Percentiles rank a stretch among this genome's conserved stretches.
Conservation (phyloP, 805 yeast species). For the Spathaspora arborariae region DNA sequence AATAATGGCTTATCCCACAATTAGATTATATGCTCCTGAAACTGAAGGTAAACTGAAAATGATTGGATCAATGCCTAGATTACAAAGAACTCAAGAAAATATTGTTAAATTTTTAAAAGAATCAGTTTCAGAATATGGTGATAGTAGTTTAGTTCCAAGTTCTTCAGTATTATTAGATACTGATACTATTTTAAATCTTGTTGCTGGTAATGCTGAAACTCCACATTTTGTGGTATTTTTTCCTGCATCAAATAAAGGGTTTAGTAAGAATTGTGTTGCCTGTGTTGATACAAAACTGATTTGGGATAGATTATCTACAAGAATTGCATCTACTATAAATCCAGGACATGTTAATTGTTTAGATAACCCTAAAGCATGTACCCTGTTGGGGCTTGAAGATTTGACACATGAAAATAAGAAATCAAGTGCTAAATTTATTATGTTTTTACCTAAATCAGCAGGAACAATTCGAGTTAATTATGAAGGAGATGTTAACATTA, state of each 20-base stretch:
- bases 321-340: slow-evolving; percentile 32
- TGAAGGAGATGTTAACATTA: slow-evolving; percentile 29
- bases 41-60: slow-evolving; percentile 32
- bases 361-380: slow-evolving; percentile 48
- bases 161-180: slow-evolving; percentile 37
- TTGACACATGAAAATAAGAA: slow-evolving; percentile 16
- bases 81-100: slow-evolving; percentile 45
- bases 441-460: slow-evolving; percentile 50
- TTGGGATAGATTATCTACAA: slow-evolving; percentile 59
- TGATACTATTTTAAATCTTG: slow-evolving; percentile 41
- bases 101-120: slow-evolving; percentile 52
- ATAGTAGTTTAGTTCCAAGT: slow-evolving; percentile 36
- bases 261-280: slow-evolving; percentile 37
- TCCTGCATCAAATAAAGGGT: slow-evolving; percentile 43
- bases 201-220: slow-evolving; percentile 46
- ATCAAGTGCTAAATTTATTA: slow-evolving; percentile 38
- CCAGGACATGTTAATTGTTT: slow-evolving; percentile 62
- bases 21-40: slow-evolving; percentile 65
- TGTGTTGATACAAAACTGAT: slow-evolving; percentile 48
- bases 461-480: slow-evolving; percentile 49
- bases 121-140: slow-evolving; percentile 45
- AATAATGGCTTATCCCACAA: slow-evolving; percentile 63
- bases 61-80: slow-evolving; percentile 45
- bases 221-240: slow-evolving; percentile 64
- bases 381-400: slow-evolving; percentile 42